Conservation (phyloP, 83 land plant species). For the Diphasiastrum complanatum region DNA sequence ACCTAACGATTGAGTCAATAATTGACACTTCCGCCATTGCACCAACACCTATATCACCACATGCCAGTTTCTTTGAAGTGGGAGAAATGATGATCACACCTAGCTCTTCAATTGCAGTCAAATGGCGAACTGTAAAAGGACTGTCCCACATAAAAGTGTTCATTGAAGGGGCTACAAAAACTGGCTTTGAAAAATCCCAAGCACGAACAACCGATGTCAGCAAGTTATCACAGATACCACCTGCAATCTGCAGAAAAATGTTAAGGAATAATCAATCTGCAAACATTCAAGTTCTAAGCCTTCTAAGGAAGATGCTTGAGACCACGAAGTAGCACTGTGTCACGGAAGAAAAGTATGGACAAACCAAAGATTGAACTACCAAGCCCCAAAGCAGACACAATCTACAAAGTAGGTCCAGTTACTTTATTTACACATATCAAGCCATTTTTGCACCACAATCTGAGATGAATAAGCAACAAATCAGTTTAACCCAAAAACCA, state of each 20-base stretch:
- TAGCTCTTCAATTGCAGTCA: constrained; percentile 50
- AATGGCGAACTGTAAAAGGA: constrained; percentile 72
- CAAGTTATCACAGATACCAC: constrained; percentile 85
- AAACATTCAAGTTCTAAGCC: too few relatives aligned
- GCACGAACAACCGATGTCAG: constrained; percentile 85
- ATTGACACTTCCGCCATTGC: constrained; percentile 91
- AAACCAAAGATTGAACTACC: neutral
- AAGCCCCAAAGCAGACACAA: neutral
- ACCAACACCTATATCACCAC: constrained; percentile 90
- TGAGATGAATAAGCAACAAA: too few relatives aligned
- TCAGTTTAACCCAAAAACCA: too few relatives aligned
- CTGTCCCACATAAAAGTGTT: constrained; percentile 92
- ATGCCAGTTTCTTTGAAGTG: constrained; percentile 73
- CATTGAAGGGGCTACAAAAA: constrained; percentile 90
- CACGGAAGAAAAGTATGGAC: neutral
- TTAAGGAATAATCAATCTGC: neutral
- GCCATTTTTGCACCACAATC: too few relatives aligned
- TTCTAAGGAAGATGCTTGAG: too few relatives aligned
- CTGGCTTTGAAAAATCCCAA: constrained; percentile 86
- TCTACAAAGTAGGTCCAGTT: neutral
- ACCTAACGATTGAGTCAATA: constrained; percentile 54
- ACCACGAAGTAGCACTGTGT: neutral
- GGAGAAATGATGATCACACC: constrained; percentile 73
- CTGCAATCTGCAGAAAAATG: constrained; percentile 54
- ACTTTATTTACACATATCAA: neutral